Percentiles rank a stretch among this genome's conserved stretches.
Evolutionary conservation across 1,139 yeast genomes (phyloP).

Genomic region (Casaregolazyma lundiana): DNA sequence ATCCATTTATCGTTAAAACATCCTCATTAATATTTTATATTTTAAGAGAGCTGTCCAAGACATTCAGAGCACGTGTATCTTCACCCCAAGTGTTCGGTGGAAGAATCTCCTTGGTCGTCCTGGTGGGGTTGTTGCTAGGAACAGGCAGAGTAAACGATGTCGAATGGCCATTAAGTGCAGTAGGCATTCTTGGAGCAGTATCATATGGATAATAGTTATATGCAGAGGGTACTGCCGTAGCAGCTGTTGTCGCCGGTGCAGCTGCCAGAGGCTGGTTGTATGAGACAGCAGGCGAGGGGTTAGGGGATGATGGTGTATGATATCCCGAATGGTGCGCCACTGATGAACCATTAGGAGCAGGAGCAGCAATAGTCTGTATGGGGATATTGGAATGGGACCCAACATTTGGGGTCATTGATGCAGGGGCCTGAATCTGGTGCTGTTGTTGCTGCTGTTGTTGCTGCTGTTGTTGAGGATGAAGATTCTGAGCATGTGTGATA

Average conservation of each 20-base stretch:
- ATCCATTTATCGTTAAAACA: neutral
- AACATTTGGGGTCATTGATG: too few species aligned
- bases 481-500: conserved; percentile 2
- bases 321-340: neutral
- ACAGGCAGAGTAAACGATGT: conserved; percentile 9
- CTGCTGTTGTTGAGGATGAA: conserved; percentile 6
- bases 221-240: conserved; percentile 11
- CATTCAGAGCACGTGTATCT: conserved; percentile 31
- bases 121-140: conserved; percentile 4
- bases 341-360: conserved; percentile 4
- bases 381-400: too few species aligned
- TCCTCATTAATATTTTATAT: conserved; percentile 8
- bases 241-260: conserved; percentile 3
- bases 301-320: conserved; percentile 10
- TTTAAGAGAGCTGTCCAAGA: conserved; percentile 27
- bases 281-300: conserved; percentile 2
- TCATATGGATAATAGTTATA: conserved; percentile 2
- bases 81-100: conserved; percentile 29
- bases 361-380: neutral
- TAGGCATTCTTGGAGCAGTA: conserved; percentile 2
- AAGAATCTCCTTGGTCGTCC: conserved; percentile 26
- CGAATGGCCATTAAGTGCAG: conserved; percentile 5
- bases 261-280: conserved; percentile 4
- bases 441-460: conserved; percentile 9
- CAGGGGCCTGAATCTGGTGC: conserved; percentile 12